phyloP scores from a whole-genome alignment of 2,329 filamentous ascomycete species.

The Byssoonygena ceratinophila region DNA sequence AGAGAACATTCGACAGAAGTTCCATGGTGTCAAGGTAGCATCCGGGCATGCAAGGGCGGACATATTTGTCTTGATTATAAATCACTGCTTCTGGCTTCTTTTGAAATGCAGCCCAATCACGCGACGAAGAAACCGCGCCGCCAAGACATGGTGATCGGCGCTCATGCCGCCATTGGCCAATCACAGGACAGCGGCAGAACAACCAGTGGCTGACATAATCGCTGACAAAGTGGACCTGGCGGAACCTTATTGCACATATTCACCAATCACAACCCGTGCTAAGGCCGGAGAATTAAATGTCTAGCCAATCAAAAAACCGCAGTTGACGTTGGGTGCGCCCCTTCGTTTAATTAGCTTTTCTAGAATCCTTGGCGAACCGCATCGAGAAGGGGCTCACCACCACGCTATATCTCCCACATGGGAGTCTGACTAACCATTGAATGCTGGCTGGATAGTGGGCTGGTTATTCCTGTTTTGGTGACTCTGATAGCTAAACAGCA shows the following conservation, averaged over 20 bases:
- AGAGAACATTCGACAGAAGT: conserved; percentile 2
- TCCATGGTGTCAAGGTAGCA: conserved; percentile 2
- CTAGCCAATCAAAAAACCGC: not conserved
- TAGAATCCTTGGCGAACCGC: conserved; percentile 1
- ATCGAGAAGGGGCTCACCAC: not conserved
- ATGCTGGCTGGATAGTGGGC: no score
- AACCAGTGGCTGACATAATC: not conserved
- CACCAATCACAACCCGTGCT: not conserved
- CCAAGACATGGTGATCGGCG: not conserved
- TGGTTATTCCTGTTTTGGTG: no score
- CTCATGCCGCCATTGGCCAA: not conserved
- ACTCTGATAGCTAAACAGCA: no score
- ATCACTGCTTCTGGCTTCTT: no score
- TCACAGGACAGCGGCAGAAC: not conserved
- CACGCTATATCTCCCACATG: not conserved
- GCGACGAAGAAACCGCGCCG: no score
- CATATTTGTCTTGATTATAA: not conserved
- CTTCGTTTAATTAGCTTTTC: conserved; percentile 1
- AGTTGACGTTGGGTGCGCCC: not conserved
- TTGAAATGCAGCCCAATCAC: no score
- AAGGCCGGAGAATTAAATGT: not conserved
- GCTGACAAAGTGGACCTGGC: not conserved
- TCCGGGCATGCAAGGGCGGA: not conserved
- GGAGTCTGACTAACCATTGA: no score
- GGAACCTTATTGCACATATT: not conserved